Conservation (phyloP, 495 filamentous ascomycete species). For the Oleoguttula mirabilis region DNA sequence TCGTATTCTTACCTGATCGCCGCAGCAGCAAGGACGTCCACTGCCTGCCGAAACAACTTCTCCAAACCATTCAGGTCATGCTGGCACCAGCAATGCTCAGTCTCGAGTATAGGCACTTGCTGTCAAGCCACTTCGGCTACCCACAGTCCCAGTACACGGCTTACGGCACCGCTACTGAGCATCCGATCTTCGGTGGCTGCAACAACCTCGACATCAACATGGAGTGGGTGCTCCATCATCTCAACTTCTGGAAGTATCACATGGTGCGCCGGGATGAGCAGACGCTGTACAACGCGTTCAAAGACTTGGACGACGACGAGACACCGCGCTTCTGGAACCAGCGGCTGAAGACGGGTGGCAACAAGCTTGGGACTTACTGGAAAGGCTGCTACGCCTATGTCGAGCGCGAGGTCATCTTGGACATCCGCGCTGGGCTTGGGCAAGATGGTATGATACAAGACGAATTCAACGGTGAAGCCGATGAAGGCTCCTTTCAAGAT, state of each 20-base stretch:
- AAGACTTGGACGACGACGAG: conserved; percentile 11
- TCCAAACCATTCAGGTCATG: conserved; percentile 24
- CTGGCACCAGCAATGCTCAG: conserved; percentile 21
- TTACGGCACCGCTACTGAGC: conserved; percentile 15
- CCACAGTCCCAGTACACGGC: conserved; percentile 23
- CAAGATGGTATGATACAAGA: conserved; percentile 8
- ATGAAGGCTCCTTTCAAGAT: conserved; percentile 15
- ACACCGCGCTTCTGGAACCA: conserved; percentile 20
- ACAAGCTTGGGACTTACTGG: conserved; percentile 24
- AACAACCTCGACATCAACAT: conserved; percentile 23
- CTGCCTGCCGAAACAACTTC: conserved; percentile 4
- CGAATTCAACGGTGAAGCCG: conserved; percentile 16
- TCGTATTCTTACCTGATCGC: background rate
- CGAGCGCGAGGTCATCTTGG: conserved; percentile 14
- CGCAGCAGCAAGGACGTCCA: background rate
- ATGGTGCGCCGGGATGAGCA: conserved; percentile 20
- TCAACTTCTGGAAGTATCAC: conserved; percentile 32
- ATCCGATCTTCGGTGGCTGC: conserved; percentile 22
- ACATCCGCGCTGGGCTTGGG: conserved; percentile 6
- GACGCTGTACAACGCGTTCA: conserved; percentile 17
- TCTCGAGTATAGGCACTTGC: background rate
- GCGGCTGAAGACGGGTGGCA: background rate
- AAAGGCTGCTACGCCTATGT: conserved; percentile 28
- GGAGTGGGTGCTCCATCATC: conserved; percentile 23
- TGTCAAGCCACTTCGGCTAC: conserved; percentile 15